phyloP scores from a whole-genome alignment of 2,329 filamentous ascomycete genomes.

The Penicillium nordicum region DNA sequence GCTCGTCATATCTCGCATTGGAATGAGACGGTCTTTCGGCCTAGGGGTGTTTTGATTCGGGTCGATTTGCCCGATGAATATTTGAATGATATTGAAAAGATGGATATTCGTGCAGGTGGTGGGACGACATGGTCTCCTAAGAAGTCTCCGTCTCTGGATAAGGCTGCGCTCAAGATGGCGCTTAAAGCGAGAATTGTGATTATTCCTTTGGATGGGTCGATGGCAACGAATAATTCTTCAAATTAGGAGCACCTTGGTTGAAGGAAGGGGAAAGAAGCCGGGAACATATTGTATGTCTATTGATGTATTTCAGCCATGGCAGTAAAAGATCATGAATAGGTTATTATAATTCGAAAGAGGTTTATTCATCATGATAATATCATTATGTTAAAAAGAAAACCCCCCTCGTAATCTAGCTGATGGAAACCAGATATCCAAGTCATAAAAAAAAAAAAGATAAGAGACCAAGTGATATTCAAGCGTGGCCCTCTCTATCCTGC shows the following conservation, averaged over 20 bases:
- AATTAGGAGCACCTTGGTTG: background rate
- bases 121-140: background rate
- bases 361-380: background rate
- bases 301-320: background rate
- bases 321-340: background rate
- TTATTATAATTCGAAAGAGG: background rate
- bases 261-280: background rate
- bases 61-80: conserved; percentile 32
- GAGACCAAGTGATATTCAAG: background rate
- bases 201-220: conserved; percentile 19
- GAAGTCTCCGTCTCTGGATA: conserved; percentile 7
- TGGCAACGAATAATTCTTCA: background rate
- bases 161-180: conserved; percentile 22
- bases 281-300: background rate
- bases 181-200: conserved; percentile 29
- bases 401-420: background rate
- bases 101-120: conserved; percentile 18
- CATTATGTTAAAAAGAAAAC: background rate
- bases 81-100: conserved; percentile 22
- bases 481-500: conserved; percentile 10
- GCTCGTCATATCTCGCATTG: conserved; percentile 24
- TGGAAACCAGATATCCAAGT: background rate
- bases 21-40: conserved; percentile 31
- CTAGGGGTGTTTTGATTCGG: conserved; percentile 29
- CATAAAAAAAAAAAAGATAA: background rate